Conservation (phyloP, 805 yeast genomes). For the Kuraishia ogatae region DNA sequence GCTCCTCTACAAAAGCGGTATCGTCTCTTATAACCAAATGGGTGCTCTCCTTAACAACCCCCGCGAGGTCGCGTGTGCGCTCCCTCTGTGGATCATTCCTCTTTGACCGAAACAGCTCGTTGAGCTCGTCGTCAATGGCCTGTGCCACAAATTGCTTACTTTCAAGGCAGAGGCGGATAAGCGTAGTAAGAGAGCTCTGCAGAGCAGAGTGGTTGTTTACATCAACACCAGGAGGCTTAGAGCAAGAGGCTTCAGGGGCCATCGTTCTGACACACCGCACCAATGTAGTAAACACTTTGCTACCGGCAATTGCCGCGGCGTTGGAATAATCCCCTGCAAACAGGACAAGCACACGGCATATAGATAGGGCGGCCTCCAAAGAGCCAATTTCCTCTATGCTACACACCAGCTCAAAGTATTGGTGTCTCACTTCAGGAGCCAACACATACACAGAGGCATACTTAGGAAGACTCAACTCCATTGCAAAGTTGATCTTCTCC, state of each 20-base stretch:
- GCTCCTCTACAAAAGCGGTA: slow-evolving; percentile 13
- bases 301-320: slow-evolving; percentile 32
- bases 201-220: slow-evolving; percentile 14
- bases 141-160: slow-evolving; percentile 37
- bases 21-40: slow-evolving; percentile 33
- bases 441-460: slow-evolving; percentile 13
- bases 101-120: slow-evolving; percentile 29
- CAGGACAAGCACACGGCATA: slow-evolving; percentile 47
- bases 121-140: slow-evolving; percentile 43
- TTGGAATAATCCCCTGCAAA: slow-evolving; percentile 36
- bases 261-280: slow-evolving; percentile 30
- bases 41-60: slow-evolving; percentile 40
- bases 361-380: slow-evolving; percentile 39
- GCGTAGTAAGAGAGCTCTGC: slow-evolving; percentile 39
- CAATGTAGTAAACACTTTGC: slow-evolving; percentile 40
- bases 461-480: slow-evolving; percentile 7
- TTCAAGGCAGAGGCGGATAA: slow-evolving; percentile 68
- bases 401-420: slow-evolving; percentile 36
- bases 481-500: slow-evolving; percentile 17
- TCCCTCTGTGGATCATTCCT: slow-evolving; percentile 10
- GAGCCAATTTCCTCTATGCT: slow-evolving; percentile 29
- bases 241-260: slow-evolving; percentile 26
- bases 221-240: neutral
- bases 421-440: slow-evolving; percentile 14
- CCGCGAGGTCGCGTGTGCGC: slow-evolving; percentile 33